These are phyloP conservation scores for Sugiyamaella mastotermitis DNA, from an alignment of 805 yeast species.

Conservation along the genomic window DNA sequence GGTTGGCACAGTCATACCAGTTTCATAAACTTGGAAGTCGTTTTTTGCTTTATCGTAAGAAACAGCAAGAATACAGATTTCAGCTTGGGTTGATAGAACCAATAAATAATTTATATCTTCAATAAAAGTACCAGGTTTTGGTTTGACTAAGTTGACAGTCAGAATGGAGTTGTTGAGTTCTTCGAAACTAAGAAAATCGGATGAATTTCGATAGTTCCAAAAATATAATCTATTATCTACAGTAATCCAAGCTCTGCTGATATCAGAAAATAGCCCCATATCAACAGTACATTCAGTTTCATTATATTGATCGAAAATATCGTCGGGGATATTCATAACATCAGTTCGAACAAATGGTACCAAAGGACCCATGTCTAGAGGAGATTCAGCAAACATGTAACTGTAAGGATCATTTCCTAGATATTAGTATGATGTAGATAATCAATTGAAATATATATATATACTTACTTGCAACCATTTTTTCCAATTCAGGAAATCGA, in stretches of 20 bases:
- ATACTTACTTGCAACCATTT: conserved; percentile 8
- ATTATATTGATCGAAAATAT: conserved; percentile 65
- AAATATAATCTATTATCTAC: conserved; percentile 74
- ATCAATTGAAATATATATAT: too few relatives aligned
- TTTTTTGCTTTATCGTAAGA: conserved; percentile 38
- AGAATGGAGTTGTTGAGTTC: conserved; percentile 73
- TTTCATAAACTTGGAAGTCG: conserved; percentile 66
- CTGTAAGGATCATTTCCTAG: too few relatives aligned
- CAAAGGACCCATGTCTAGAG: conserved; percentile 21
- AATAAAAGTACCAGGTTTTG: conserved; percentile 75
- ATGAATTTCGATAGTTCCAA: conserved; percentile 68
- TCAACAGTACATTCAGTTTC: conserved; percentile 57
- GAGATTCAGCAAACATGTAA: conserved; percentile 20
- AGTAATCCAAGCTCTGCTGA: conserved; percentile 80
- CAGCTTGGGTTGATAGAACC: conserved; percentile 72
- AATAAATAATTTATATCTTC: conserved; percentile 68
- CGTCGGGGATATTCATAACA: conserved; percentile 72
- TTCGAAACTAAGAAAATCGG: conserved; percentile 74
- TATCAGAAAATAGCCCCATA: conserved; percentile 78
- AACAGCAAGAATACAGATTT: conserved; percentile 71
- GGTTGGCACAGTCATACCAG: conserved; percentile 73
- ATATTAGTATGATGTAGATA: conserved; percentile 19
- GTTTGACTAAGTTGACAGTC: conserved; percentile 70
- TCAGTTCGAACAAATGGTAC: conserved; percentile 71
- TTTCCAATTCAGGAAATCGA: conserved; percentile 31